Evolutionary conservation across 2,329 filamentous ascomycete species (phyloP), one percentile per base, ranked within the genome.

Genomic region (Hypocreales sp.): DNA sequence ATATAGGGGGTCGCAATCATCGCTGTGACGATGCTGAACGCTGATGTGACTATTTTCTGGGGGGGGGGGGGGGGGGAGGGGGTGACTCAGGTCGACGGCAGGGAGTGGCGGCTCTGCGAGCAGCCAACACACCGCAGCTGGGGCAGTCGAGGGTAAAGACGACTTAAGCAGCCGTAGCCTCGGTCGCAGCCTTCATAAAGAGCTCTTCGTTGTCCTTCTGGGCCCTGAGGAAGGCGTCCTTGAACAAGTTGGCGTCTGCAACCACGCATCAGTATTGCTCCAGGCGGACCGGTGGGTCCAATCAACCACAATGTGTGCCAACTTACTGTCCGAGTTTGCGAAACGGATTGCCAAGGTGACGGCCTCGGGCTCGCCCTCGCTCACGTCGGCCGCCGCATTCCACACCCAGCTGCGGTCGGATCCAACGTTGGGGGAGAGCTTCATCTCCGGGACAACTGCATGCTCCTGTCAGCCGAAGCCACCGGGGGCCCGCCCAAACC

Each of bases 321-420:
- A 69, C 79, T 53, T 68, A 93, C 84, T 95, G 53, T 98, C 90
- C 42, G 81, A 78, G 68, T 95, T 98, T 61, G 79, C 87, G 48
- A 98, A 94, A 42, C 90, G 84, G 46, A 98, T 95, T 39, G 90
- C 90, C 47, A 98, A 70, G 30, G 90, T 98, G 48, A 84, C 78
- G 30, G 86, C 83, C 68, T 98, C 90, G 37, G 90, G 80, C 64
- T 94, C 87, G 36, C 90, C 90, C 68, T 98, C 90, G 50, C 83
- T 93, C 44, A 95, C 87, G 67, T 98, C 90, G 40, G 90, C 90
- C 32, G 86, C 79, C 34, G 86, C 87, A 50, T 93, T 95, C 90
- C 90, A 98, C 41, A 98, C 90, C 90, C 90, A 98, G 64, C 80
- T 92, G 56, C 90, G 80, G 66, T 98, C 90, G 47, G 82, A 92